Conservation (phyloP, 768 basidiomycete genomes). For the Suillus plorans region DNA sequence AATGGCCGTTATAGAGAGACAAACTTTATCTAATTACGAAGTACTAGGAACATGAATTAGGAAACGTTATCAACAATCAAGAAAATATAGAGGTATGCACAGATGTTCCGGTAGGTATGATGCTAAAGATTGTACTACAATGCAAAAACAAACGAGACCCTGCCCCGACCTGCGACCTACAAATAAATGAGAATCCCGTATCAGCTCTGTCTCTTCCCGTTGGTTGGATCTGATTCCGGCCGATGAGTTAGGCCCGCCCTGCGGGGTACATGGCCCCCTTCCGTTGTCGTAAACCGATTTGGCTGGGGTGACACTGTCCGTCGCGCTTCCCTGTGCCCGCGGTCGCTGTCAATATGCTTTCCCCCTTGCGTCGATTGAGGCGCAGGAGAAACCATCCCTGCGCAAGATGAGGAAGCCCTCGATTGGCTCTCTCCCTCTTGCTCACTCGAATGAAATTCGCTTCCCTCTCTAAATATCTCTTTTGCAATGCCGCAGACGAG, state of each 20-base stretch:
- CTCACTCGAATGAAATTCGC: slow-evolving; percentile 7
- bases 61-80: not conserved
- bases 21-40: not conserved
- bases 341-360: not conserved
- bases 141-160: not conserved
- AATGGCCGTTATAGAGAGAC: not conserved
- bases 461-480: slow-evolving; percentile 36
- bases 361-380: not conserved
- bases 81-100: slow-evolving; percentile 2
- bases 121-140: slow-evolving; percentile 3
- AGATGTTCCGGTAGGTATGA: not conserved
- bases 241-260: not conserved
- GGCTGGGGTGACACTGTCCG: not conserved
- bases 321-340: not conserved
- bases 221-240: not conserved
- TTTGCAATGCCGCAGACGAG: slow-evolving; percentile 34
- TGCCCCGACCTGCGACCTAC: not conserved
- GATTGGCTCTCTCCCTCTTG: not conserved
- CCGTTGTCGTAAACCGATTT: not conserved
- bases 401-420: not conserved
- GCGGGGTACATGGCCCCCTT: not conserved
- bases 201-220: not conserved
- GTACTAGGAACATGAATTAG: not conserved
- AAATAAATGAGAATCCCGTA: not conserved
- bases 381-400: not conserved